Evolutionary conservation across 441 rosid genomes (phyloP).

Genomic region (Hura crepitans): DNA sequence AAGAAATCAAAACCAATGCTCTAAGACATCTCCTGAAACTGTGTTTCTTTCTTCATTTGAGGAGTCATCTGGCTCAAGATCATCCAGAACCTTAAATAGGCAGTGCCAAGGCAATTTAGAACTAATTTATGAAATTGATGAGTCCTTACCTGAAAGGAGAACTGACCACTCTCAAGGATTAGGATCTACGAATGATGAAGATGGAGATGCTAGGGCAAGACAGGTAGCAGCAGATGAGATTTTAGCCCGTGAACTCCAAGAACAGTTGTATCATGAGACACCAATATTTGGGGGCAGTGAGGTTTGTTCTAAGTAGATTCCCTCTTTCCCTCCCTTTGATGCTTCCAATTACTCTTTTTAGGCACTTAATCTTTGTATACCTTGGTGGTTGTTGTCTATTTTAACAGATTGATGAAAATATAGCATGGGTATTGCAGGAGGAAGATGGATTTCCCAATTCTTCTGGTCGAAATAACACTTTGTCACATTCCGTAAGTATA

Average conservation of each 20-base stretch:
- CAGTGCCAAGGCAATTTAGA: slow-evolving; percentile 29
- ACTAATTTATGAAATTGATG: slow-evolving; percentile 44
- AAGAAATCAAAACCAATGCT: slow-evolving; percentile 35
- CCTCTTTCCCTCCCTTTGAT: neutral
- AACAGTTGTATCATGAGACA: slow-evolving; percentile 59
- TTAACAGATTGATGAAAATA: slow-evolving; percentile 54
- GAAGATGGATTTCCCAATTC: slow-evolving; percentile 37
- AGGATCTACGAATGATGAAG: slow-evolving; percentile 35
- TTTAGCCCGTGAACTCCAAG: slow-evolving; percentile 88
- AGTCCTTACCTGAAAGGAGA: slow-evolving; percentile 39
- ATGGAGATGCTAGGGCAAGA: slow-evolving; percentile 50
- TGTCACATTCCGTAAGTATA: slow-evolving; percentile 38
- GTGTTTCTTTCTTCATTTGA: slow-evolving; percentile 48
- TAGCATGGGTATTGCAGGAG: slow-evolving; percentile 57
- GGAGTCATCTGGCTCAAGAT: slow-evolving; percentile 54
- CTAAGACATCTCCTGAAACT: slow-evolving; percentile 34
- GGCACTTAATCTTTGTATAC: slow-evolving; percentile 15
- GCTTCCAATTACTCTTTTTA: slow-evolving; percentile 12
- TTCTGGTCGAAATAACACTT: slow-evolving; percentile 34
- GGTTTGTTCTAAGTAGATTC: slow-evolving; percentile 34
- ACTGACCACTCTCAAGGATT: slow-evolving; percentile 18
- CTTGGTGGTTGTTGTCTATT: slow-evolving; percentile 20
- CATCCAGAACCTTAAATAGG: slow-evolving; percentile 36
- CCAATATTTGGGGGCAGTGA: slow-evolving; percentile 35
- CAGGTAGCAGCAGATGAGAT: slow-evolving; percentile 88